A percentile compares a stretch with the other conserved stretches of the same genome.
phyloP scores from a whole-genome alignment of 352 stramenopile species.

The Phytophthora idaei region DNA sequence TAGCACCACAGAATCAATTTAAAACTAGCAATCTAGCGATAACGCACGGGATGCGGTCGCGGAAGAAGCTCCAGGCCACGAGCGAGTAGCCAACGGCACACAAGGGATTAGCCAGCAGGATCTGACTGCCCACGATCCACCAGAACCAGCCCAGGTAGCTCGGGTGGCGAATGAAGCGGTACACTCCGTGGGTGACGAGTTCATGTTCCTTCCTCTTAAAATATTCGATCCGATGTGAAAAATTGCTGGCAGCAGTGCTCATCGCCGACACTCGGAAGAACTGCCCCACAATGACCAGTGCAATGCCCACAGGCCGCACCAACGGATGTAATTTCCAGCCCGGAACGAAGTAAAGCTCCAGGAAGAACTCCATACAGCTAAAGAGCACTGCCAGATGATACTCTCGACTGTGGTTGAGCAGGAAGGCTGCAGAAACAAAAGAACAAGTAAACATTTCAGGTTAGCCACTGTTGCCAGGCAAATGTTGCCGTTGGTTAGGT shows the following conservation, averaged over 20 bases:
- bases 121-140: constrained; percentile 95
- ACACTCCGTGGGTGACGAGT: constrained; percentile 93
- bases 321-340: constrained; percentile 66
- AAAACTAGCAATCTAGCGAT: background rate
- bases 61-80: constrained; percentile 95
- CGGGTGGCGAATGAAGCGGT: constrained; percentile 93
- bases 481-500: constrained; percentile 14
- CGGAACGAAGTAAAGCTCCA: constrained; percentile 86
- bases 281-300: constrained; percentile 87
- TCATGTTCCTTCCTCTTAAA: constrained; percentile 93
- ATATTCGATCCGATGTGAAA: constrained; percentile 96
- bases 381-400: constrained; percentile 88
- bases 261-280: constrained; percentile 91
- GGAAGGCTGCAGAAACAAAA: constrained; percentile 64
- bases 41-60: constrained; percentile 91
- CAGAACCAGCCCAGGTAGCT: constrained; percentile 97
- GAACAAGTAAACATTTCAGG: constrained; percentile 1
- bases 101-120: constrained; percentile 93
- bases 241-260: constrained; percentile 93
- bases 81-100: constrained; percentile 86
- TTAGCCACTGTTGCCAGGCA: constrained; percentile 6
- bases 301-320: constrained; percentile 66
- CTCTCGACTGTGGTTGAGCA: constrained; percentile 91
- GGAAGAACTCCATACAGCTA: constrained; percentile 92
- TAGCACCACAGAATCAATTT: constrained; percentile 2